Conservation (phyloP, 129 eudicot species). For the Chrysanthemum lavandulifolium region DNA sequence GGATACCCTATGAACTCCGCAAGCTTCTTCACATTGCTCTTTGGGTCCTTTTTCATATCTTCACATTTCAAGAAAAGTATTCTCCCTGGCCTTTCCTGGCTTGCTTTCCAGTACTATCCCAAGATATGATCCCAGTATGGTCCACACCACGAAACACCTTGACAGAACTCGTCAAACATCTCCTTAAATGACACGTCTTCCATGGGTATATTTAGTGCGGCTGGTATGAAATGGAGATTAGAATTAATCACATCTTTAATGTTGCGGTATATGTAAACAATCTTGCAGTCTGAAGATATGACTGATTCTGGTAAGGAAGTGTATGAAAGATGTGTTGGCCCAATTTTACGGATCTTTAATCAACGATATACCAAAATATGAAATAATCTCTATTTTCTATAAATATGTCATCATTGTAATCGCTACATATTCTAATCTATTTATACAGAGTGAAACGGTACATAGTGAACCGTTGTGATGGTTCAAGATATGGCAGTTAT, state of each 20-base stretch:
- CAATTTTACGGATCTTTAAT: no score
- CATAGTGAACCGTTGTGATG: no score
- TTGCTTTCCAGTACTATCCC: slow-evolving; percentile 16
- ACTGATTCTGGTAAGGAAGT: slow-evolving; percentile 21
- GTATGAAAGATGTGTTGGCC: slow-evolving; percentile 30
- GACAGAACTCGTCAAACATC: neutral
- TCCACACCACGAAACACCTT: slow-evolving; percentile 3
- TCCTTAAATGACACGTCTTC: neutral
- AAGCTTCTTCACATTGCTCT: neutral
- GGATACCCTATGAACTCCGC: slow-evolving; percentile 17
- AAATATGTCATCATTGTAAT: no score
- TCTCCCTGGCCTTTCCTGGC: slow-evolving; percentile 1
- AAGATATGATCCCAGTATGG: slow-evolving; percentile 15
- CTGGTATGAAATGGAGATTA: neutral
- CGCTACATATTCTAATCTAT: no score
- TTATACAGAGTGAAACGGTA: no score
- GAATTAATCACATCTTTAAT: slow-evolving; percentile 24
- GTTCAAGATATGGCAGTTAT: no score
- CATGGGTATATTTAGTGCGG: neutral
- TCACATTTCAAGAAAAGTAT: slow-evolving; percentile 11
- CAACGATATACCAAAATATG: no score
- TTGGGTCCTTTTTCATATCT: neutral
- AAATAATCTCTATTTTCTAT: no score
- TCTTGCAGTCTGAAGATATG: slow-evolving; percentile 19
- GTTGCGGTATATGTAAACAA: slow-evolving; percentile 38